Evolutionary conservation across 2,329 filamentous ascomycete species (phyloP).

Genomic region (Cercospora zeina): DNA sequence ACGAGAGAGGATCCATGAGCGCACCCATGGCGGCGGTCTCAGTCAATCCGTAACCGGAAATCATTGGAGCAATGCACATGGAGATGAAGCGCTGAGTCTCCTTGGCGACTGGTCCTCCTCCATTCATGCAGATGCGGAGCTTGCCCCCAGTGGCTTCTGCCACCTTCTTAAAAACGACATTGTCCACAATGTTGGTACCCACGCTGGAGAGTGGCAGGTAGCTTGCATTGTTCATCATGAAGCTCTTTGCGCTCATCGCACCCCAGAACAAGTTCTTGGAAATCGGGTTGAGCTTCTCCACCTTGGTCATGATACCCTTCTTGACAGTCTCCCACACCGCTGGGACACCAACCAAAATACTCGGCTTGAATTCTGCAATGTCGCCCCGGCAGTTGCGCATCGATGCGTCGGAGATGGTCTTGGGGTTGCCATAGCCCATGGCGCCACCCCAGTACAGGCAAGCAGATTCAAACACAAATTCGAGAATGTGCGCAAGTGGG

Average conservation of each 20-base stretch:
- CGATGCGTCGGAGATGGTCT: slow-evolving; percentile 81
- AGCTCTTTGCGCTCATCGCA: slow-evolving; percentile 61
- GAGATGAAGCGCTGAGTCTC: slow-evolving; percentile 90
- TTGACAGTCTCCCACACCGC: slow-evolving; percentile 97
- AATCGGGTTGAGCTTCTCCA: slow-evolving; percentile 69
- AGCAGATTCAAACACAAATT: slow-evolving; percentile 92
- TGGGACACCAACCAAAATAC: slow-evolving; percentile 88
- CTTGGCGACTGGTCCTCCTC: slow-evolving; percentile 84
- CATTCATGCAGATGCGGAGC: slow-evolving; percentile 89
- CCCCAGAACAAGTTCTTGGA: slow-evolving; percentile 77
- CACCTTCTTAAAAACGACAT: slow-evolving; percentile 86
- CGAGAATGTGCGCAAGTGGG: slow-evolving; percentile 91
- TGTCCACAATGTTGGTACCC: slow-evolving; percentile 70
- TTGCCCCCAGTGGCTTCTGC: slow-evolving; percentile 85
- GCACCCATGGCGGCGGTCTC: slow-evolving; percentile 77
- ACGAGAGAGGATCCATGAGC: slow-evolving; percentile 81
- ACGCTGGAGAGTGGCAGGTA: slow-evolving; percentile 51
- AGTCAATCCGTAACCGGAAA: slow-evolving; percentile 89
- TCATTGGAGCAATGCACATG: slow-evolving; percentile 89
- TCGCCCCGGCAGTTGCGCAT: slow-evolving; percentile 90
- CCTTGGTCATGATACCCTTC: slow-evolving; percentile 84
- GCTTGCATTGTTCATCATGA: slow-evolving; percentile 53
- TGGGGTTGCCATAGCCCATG: slow-evolving; percentile 88
- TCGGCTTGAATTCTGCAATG: slow-evolving; percentile 87
- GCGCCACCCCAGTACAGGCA: slow-evolving; percentile 86